These are phyloP conservation scores for Sphaerobolus stellatus DNA, from an alignment of 1,284 basidiomycete species.

Conservation along the genomic window DNA sequence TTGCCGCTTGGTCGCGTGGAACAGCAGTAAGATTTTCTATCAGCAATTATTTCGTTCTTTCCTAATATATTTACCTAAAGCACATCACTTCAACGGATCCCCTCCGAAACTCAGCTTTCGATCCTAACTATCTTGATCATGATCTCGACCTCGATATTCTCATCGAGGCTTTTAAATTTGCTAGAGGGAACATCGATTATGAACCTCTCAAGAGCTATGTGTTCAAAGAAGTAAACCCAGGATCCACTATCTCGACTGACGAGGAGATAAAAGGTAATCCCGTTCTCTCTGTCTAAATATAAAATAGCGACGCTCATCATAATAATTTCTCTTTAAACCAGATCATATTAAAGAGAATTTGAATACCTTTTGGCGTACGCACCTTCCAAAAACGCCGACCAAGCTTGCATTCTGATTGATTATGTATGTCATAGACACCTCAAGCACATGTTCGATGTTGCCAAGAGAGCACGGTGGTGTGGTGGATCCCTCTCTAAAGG, in stretches of 20 bases:
- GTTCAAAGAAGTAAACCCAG: slow-evolving; percentile 39
- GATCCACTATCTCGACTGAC: slow-evolving; percentile 30
- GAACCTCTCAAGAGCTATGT: slow-evolving; percentile 44
- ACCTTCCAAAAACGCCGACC: too few species aligned
- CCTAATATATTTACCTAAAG: slow-evolving; percentile 17
- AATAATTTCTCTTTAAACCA: slow-evolving; percentile 14
- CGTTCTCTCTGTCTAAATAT: background rate
- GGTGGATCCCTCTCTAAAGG: slow-evolving; percentile 51
- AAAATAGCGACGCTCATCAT: background rate
- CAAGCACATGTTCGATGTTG: slow-evolving; percentile 56
- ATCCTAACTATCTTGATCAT: slow-evolving; percentile 50
- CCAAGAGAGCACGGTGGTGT: slow-evolving; percentile 59
- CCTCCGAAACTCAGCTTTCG: slow-evolving; percentile 39
- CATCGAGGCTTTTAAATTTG: slow-evolving; percentile 51
- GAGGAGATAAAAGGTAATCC: slow-evolving; percentile 22
- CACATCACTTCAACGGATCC: slow-evolving; percentile 43
- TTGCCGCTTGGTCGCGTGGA: background rate
- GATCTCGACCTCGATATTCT: slow-evolving; percentile 45
- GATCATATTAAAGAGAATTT: slow-evolving; percentile 31
- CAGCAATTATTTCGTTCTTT: background rate
- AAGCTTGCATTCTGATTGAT: background rate
- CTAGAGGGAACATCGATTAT: slow-evolving; percentile 39
- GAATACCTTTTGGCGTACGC: slow-evolving; percentile 32
- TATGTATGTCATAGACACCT: slow-evolving; percentile 29
- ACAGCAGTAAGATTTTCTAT: background rate